Evolutionary conservation across 495 filamentous ascomycete species (phyloP), one percentile per base, ranked within the genome.

Genomic region (Daldinia caldariorum): DNA sequence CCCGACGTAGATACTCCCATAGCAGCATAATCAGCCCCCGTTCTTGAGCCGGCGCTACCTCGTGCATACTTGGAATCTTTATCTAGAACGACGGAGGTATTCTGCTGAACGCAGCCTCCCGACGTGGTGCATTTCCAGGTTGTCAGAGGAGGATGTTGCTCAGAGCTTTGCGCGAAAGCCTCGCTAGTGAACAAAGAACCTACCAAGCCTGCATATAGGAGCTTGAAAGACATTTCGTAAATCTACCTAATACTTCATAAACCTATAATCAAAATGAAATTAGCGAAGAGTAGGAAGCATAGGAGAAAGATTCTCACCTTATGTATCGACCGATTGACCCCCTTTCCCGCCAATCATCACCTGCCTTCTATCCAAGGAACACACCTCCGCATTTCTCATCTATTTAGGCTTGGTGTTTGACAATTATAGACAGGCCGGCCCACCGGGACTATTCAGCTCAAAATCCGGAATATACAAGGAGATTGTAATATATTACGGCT

Each of bases 11-110:
- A 63, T 12, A 75, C 73, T 12, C 73, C 73, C 62, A 72, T 70
- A 14, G 69, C 61, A 22, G 73, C 63, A 38, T 75, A 75, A 39
- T 75, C 72, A 26, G 41, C 68, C 31, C 64, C 38, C 20, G 71
- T 63, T 31, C 71, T 58, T 39, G 71, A 74, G 35, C 71, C 71
- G 18, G 71, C 67, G 34, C 59, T 4, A 4, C 71, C 71, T 41
- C 43, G 31, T 4, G 71, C 71, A 34, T 57, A 71, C 35, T 74
- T 74, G 2, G 76, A 76, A 16, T 74, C 69, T 8, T 77, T 77
- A 60, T 84, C 82, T 9, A 83, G 66, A 7, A 82, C 81, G 31
- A 84, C 63, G 14, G 77, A 77, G 9, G 80, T 83, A 8, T 77
- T 73, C 45, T 82, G 79, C 47, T 73, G 66, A 1, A 71, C 64